Conservation (phyloP, 108 stramenopile species). For the Schizochytrium sp. region DNA sequence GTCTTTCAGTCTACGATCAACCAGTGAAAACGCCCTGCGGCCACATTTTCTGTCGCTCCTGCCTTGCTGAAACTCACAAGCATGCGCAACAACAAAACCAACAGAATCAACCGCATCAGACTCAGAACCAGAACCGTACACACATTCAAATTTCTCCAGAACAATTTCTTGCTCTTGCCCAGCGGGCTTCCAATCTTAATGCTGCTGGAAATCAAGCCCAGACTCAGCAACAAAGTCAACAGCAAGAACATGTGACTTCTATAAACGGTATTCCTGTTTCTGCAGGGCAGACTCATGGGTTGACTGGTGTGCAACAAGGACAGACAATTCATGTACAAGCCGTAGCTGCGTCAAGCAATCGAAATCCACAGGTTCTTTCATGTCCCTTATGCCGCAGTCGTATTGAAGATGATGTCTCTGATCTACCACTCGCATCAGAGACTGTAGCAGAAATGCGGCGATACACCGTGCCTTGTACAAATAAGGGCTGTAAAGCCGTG, state of each 20-base stretch:
- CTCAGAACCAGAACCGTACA: not conserved
- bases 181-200: too few relatives aligned
- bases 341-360: not conserved
- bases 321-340: not conserved
- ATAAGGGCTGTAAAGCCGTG: not conserved
- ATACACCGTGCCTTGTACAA: not conserved
- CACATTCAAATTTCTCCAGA: not conserved
- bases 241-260: too few relatives aligned
- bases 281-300: too few relatives aligned
- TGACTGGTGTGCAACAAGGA: too few relatives aligned
- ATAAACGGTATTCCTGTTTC: too few relatives aligned
- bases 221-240: too few relatives aligned
- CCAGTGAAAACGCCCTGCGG: slow-evolving; percentile 32
- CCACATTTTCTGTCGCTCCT: not conserved
- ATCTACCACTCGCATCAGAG: not conserved
- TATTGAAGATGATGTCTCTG: not conserved
- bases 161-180: too few relatives aligned
- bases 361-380: not conserved
- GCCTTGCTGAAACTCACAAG: not conserved
- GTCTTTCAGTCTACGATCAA: not conserved
- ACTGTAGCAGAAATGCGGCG: not conserved
- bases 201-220: too few relatives aligned
- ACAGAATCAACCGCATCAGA: slow-evolving; percentile 8
- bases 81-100: not conserved
- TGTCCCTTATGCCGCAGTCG: slow-evolving; percentile 38